These are phyloP conservation scores for Penicillium carneum DNA, from an alignment of 2,329 filamentous ascomycete species.

Conservation along the genomic window DNA sequence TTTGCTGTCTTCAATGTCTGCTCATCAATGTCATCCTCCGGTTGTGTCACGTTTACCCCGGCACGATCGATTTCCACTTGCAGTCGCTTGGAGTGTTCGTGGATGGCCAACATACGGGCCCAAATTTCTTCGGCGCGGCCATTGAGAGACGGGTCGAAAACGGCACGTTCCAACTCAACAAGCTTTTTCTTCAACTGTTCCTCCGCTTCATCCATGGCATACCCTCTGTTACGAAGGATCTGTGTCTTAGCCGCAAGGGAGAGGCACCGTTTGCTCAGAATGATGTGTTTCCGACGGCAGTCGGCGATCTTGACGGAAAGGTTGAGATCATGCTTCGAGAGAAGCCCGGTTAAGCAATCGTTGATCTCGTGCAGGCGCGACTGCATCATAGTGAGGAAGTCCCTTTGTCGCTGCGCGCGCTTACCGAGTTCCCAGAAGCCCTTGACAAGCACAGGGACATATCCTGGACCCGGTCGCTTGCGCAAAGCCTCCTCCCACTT, in stretches of 20 bases:
- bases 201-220: conserved; percentile 69
- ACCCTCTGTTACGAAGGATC: conserved; percentile 68
- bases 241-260: conserved; percentile 70
- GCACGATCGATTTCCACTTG: conserved; percentile 67
- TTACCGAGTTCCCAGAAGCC: conserved; percentile 67
- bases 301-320: conserved; percentile 66
- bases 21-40: conserved; percentile 61
- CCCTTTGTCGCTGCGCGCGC: conserved; percentile 64
- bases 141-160: conserved; percentile 66
- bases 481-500: conserved; percentile 71
- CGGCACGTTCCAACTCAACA: conserved; percentile 62
- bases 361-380: conserved; percentile 71
- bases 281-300: conserved; percentile 65
- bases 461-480: conserved; percentile 63
- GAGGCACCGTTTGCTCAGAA: conserved; percentile 66
- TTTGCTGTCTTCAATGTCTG: conserved; percentile 66
- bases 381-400: conserved; percentile 65
- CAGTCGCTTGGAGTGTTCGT: conserved; percentile 65
- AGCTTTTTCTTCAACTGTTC: conserved; percentile 70
- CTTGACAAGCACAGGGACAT: conserved; percentile 66
- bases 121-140: conserved; percentile 71
- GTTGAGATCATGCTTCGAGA: conserved; percentile 67
- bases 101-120: conserved; percentile 69
- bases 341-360: conserved; percentile 64
- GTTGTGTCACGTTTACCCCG: conserved; percentile 52